A percentile compares a stretch with the other conserved stretches of the same genome.
These are phyloP conservation scores for Silene vulgaris DNA, from an alignment of 179 eudicot genomes.

Conservation along the genomic window DNA sequence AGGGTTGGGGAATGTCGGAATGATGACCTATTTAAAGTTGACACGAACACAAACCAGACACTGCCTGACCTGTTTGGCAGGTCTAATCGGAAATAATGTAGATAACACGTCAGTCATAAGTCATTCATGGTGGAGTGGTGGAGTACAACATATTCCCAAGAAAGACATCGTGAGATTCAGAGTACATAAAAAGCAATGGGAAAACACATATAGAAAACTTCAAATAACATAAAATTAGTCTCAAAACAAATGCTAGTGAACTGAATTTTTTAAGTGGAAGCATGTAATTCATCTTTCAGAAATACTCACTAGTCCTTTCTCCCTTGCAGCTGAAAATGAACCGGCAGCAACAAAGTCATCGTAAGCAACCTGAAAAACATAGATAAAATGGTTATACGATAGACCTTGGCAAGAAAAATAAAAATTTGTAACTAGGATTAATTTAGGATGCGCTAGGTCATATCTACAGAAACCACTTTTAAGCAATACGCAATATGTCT, in stretches of 20 bases:
- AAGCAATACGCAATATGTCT: background rate
- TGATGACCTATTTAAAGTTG: background rate
- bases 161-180: conserved; percentile 4
- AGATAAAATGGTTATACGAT: conserved; percentile 10
- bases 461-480: background rate
- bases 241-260: background rate
- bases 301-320: conserved; percentile 88
- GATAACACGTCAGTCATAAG: background rate
- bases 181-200: background rate
- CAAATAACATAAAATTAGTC: background rate
- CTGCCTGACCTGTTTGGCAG: background rate
- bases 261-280: background rate
- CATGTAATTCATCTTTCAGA: conserved; percentile 5
- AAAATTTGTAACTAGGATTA: background rate
- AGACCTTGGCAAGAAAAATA: background rate
- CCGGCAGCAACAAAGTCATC: conserved; percentile 88
- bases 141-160: conserved; percentile 2
- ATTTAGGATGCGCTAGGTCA: background rate
- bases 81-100: background rate
- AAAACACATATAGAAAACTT: background rate
- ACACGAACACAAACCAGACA: background rate
- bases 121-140: conserved; percentile 3
- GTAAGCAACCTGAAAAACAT: conserved; percentile 71
- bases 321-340: conserved; percentile 83
- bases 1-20: background rate